phyloP scores from a whole-genome alignment of 768 basidiomycete species.

The Lepiota brunneoincarnata region DNA sequence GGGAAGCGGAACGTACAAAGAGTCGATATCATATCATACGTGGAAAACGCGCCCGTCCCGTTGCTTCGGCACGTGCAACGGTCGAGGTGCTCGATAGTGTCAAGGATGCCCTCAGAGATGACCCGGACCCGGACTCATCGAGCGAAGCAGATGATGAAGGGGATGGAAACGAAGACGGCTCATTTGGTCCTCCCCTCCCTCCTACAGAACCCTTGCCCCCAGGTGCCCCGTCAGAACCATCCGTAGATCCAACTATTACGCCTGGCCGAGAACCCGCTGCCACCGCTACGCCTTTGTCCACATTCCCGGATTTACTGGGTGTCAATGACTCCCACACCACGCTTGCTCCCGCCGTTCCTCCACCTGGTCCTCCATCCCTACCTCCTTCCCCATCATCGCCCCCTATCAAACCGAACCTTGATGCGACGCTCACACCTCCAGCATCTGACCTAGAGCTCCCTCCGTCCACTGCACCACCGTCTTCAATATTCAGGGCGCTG shows the following conservation, averaged over 20 bases:
- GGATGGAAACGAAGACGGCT: constrained; percentile 44
- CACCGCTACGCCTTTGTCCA: not conserved
- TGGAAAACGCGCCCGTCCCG: constrained; percentile 84
- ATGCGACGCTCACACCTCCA: constrained; percentile 42
- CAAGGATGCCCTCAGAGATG: constrained; percentile 79
- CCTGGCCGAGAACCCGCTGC: not conserved
- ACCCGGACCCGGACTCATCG: constrained; percentile 67
- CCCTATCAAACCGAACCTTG: constrained; percentile 32
- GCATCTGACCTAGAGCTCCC: constrained; percentile 50
- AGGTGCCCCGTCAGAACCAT: not conserved
- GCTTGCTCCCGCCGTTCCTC: constrained; percentile 2
- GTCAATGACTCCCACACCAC: not conserved
- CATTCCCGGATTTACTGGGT: not conserved
- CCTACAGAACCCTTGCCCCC: not conserved
- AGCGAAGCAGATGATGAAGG: constrained; percentile 58
- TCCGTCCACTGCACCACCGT: constrained; percentile 33
- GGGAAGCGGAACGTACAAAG: constrained; percentile 72
- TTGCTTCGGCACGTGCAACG: constrained; percentile 83
- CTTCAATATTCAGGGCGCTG: constrained; percentile 76
- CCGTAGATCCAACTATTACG: not conserved
- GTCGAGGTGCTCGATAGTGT: constrained; percentile 88
- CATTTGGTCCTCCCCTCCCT: constrained; percentile 1
- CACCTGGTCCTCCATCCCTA: constrained; percentile 34
- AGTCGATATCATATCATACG: constrained; percentile 84
- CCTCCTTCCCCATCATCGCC: constrained; percentile 59